phyloP scores from a whole-genome alignment of 2,329 filamentous ascomycete species.

The Zymoseptoria ardabiliae region DNA sequence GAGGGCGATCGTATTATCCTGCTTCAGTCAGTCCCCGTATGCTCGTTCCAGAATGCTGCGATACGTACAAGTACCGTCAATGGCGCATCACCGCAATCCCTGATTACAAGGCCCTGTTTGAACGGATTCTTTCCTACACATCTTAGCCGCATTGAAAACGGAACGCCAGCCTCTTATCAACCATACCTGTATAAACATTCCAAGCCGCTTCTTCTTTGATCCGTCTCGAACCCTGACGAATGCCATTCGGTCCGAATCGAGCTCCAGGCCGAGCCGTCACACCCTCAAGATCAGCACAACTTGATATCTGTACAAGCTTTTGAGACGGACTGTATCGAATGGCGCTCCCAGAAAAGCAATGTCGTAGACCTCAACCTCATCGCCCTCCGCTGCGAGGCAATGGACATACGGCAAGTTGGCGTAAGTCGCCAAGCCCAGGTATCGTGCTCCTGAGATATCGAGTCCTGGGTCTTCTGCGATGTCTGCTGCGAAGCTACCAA shows the following conservation, averaged over 20 bases:
- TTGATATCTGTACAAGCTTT: not conserved
- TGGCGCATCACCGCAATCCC: constrained; percentile 89
- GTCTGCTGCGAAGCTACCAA: constrained; percentile 16
- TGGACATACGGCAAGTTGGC: constrained; percentile 44
- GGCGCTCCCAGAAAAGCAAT: constrained; percentile 45
- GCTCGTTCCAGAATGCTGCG: not conserved
- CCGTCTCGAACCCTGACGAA: constrained; percentile 38
- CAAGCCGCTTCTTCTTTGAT: constrained; percentile 38
- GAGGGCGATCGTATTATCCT: constrained; percentile 49
- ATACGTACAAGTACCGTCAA: constrained; percentile 30
- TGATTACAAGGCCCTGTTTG: constrained; percentile 42
- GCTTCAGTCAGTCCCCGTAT: not conserved
- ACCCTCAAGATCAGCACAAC: constrained; percentile 19
- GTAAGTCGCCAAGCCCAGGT: constrained; percentile 40
- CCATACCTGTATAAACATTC: constrained; percentile 43
- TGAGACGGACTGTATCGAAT: constrained; percentile 39
- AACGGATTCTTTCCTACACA: constrained; percentile 17
- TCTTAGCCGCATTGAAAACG: not conserved
- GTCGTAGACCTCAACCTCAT: constrained; percentile 39
- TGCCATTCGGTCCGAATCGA: constrained; percentile 46
- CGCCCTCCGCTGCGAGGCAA: constrained; percentile 31
- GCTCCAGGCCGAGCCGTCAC: constrained; percentile 48
- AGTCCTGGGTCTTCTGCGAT: constrained; percentile 7
- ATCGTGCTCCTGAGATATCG: constrained; percentile 24
- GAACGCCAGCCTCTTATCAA: not conserved